A percentile compares a stretch with the other conserved stretches of the same genome.
These are phyloP conservation scores for Parafenestella ontariensis DNA, from an alignment of 2,329 filamentous ascomycete species.

Conservation along the genomic window DNA sequence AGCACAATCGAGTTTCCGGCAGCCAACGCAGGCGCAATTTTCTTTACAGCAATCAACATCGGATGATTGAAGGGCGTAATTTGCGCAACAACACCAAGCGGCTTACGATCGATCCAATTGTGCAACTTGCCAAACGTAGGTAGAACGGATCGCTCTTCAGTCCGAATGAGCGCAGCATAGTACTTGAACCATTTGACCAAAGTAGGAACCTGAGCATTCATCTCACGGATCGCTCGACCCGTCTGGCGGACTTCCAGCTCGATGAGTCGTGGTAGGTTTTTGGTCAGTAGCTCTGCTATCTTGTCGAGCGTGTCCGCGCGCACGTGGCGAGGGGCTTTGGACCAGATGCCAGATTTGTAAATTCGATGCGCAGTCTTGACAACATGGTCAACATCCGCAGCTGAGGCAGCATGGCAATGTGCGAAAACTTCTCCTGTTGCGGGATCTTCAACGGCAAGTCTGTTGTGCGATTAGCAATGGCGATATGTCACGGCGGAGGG, in stretches of 20 bases:
- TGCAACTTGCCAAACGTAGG: constrained; percentile 66
- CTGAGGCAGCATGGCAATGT: constrained; percentile 58
- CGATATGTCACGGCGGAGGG: constrained; percentile 12
- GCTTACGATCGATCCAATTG: constrained; percentile 52
- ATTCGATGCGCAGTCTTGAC: constrained; percentile 53
- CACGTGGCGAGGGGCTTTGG: constrained; percentile 61
- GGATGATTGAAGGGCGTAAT: constrained; percentile 52
- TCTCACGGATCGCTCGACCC: constrained; percentile 71
- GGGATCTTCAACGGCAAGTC: constrained; percentile 62
- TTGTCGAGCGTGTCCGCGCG: constrained; percentile 69
- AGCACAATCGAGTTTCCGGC: constrained; percentile 46
- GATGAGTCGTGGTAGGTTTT: constrained; percentile 64
- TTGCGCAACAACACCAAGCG: constrained; percentile 48
- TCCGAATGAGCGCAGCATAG: constrained; percentile 71
- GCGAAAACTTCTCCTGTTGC: constrained; percentile 62
- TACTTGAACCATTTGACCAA: constrained; percentile 75
- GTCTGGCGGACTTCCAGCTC: constrained; percentile 71
- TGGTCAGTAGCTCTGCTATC: constrained; percentile 62
- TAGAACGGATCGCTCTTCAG: constrained; percentile 70
- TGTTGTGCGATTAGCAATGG: constrained; percentile 33
- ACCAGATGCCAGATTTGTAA: constrained; percentile 64
- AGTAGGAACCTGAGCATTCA: constrained; percentile 72
- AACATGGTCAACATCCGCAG: constrained; percentile 53
- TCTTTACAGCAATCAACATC: constrained; percentile 51
- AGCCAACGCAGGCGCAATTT: constrained; percentile 48